Base-by-base conservation (phyloP, 2,329 filamentous ascomycete genomes). In the Talaromyces atroroseus region DNA sequence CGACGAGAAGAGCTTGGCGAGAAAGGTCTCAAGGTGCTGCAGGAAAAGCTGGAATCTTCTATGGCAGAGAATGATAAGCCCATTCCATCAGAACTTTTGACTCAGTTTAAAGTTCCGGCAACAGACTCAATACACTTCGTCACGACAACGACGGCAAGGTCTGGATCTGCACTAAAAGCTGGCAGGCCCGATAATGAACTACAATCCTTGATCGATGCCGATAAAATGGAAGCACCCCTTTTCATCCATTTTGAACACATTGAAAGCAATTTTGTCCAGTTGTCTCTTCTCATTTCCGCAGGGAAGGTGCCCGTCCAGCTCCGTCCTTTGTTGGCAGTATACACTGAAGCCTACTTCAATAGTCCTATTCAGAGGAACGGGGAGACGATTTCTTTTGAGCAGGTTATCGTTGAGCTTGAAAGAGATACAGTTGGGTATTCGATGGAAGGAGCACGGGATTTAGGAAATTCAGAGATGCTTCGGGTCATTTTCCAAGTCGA, bases 191-290 rank as follows among this genome's bases (percentile, higher is more conserved):
- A 85, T 29, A 92, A 90, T 62, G 71, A 80, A 3, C 83, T 90
- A 4, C 94, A 99, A 71, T 80, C 84, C 59, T 73, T 86, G 49
- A 83, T 99, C 49, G 89, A 97, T 68, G 76, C 80, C 14, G 83
- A 90, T 42, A 79, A 81, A 38, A 71, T 78, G 6, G 77, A 79
- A 16, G 69, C 86, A n/a, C 88, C 90, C 0, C 77, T 97, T 2
- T 99, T 96, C 72, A 80, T 99, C n/a, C 92, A 99, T 72, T 99
- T 95, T 62, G 94, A 99, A 73, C 87, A 96, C 66, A 91, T 97
- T 14, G 87, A 88, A 2, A 95, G 90, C 58, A 95, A 90, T 67
- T 99, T 99, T 70, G 90, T 95, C 6, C 88, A 92, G 64, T 81
- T 97, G 57, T 87, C 84, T 49, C 74, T 97, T 21, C 84, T 94